Evolutionary conservation across 192 early-diverging fungal genomes (phyloP), one percentile per base, ranked within the genome.

Genomic region (Podila epicladia): DNA sequence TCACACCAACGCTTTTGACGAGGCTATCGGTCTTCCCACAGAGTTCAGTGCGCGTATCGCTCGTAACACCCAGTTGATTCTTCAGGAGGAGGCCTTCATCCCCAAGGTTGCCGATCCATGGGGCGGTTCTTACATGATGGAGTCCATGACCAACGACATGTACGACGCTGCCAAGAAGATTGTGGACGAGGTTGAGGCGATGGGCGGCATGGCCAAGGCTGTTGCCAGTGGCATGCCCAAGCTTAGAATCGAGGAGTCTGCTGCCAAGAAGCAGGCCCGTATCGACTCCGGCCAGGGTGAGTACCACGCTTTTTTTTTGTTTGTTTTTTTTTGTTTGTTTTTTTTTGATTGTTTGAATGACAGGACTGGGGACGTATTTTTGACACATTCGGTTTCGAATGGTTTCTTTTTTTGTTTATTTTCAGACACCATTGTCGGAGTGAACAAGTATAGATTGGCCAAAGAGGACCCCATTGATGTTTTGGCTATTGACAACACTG

Each of bases 91-190:
- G 74, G 94, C 95, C 7, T 87, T 88, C 49, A 95, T 96, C 35
- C 94, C 95, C 17, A 93, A 92, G 80, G 95, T 96, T 9, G 94
- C 94, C 29, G 95, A 96, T 68, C 95, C 95, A 3, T 96, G 95
- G 95, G 95, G 93, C 5, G 95, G 95, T 28, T 94, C 93, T 22
- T 96, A 95, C 82, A 93, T 96, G 92, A 96, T 96, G 95, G 95
- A 96, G 87, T 90, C 91, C 5, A 85, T 96, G 85, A 96, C 95
- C 35, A 89, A 93, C 64, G 89, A 93, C 45, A 85, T 96, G 66
- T 95, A 91, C 83, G 87, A 92, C 32, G 72, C 80, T 0, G 94
- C 95, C 3, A 82, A 84, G 50, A 84, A 82, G 50, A 90, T 94
- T 64, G 91, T 96, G 61, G 85, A 92, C 24, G 95, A 96, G 77